These are phyloP conservation scores for Ophiostoma sp. DNA, from an alignment of 2,329 filamentous ascomycete species.

Conservation along the genomic window DNA sequence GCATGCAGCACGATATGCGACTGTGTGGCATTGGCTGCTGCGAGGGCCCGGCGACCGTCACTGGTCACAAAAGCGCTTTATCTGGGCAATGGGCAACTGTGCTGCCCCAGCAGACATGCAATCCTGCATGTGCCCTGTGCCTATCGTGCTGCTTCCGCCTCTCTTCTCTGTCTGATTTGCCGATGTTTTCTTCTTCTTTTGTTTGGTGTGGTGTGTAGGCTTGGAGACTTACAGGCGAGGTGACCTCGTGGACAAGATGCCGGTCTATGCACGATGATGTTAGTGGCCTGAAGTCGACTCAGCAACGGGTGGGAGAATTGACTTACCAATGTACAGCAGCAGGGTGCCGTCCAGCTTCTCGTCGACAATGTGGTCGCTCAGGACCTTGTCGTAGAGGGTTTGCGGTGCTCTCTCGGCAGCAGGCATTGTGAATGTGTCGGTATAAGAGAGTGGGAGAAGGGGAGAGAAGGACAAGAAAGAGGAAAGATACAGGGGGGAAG, in stretches of 20 bases:
- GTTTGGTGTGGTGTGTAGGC: neutral
- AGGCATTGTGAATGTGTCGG: conserved; percentile 54
- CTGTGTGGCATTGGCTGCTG: neutral
- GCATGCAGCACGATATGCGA: neutral
- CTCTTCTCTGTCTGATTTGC: neutral
- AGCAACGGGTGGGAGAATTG: neutral
- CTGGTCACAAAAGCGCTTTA: neutral
- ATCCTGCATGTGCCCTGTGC: neutral
- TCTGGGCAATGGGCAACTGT: neutral
- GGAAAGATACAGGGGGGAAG: neutral
- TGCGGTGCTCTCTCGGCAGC: conserved; percentile 64
- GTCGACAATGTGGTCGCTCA: conserved; percentile 89
- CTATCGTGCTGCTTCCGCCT: neutral
- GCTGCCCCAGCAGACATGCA: neutral
- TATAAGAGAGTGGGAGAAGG: neutral
- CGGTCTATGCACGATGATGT: conserved; percentile 54
- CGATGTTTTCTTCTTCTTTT: too few species aligned
- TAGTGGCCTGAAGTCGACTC: neutral
- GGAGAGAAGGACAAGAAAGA: neutral
- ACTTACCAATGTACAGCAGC: conserved; percentile 83
- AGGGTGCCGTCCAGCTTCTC: conserved; percentile 91
- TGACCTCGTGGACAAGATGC: conserved; percentile 97
- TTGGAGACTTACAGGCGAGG: conserved; percentile 67
- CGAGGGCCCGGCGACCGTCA: neutral
- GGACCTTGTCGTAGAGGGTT: conserved; percentile 97